phyloP scores from a whole-genome alignment of 2,329 filamentous ascomycete species.

The Didymella arachidicola region DNA sequence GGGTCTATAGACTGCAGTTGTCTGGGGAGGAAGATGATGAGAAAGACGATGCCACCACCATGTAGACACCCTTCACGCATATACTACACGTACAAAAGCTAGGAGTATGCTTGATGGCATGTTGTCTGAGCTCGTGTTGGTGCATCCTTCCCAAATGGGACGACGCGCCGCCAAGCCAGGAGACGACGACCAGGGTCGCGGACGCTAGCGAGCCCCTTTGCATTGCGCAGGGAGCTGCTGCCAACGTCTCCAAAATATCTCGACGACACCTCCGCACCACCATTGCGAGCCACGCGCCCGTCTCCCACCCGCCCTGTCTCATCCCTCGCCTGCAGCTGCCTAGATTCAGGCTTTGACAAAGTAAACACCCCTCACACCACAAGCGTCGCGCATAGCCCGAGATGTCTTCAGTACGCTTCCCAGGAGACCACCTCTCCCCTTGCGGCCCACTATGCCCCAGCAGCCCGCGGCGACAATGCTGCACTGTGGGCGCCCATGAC shows the following conservation, averaged over 20 bases:
- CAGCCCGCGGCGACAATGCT: constrained; percentile 25
- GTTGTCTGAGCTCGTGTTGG: constrained; percentile 8
- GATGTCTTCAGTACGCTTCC: constrained; percentile 51
- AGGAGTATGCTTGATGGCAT: not conserved
- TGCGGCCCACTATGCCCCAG: constrained; percentile 33
- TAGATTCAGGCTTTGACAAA: constrained; percentile 29
- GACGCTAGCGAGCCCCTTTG: constrained; percentile 52
- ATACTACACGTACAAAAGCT: not conserved
- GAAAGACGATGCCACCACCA: not conserved
- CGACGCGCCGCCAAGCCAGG: constrained; percentile 41
- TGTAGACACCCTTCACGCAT: not conserved
- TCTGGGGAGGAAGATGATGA: too few relatives aligned
- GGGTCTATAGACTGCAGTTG: too few relatives aligned
- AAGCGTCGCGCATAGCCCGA: constrained; percentile 33
- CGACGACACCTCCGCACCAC: constrained; percentile 45
- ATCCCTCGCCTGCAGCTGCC: constrained; percentile 31
- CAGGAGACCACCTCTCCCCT: constrained; percentile 34
- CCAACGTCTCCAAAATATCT: constrained; percentile 53
- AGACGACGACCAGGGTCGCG: constrained; percentile 42
- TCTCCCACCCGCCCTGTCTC: constrained; percentile 29
- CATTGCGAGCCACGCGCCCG: constrained; percentile 31
- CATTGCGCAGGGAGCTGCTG: constrained; percentile 46
- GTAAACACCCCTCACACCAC: constrained; percentile 27
- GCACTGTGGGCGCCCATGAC: constrained; percentile 24
- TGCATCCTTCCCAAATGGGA: constrained; percentile 27